Conservation (phyloP, 2,329 filamentous ascomycete species). For the Diaporthe citrichinensis region DNA sequence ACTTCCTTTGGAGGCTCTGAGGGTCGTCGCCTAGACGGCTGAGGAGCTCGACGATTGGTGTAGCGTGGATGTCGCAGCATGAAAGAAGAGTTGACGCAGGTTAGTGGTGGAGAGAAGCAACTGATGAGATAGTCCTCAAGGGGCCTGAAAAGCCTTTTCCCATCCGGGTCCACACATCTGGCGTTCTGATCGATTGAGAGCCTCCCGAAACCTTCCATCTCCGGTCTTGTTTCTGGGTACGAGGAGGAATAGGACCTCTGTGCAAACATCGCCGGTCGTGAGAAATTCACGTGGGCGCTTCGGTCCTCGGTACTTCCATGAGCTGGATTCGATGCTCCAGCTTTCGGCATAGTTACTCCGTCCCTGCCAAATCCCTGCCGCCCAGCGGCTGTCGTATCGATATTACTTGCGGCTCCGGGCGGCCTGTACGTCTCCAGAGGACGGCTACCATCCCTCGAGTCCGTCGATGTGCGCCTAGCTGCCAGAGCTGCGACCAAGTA, state of each 20-base stretch:
- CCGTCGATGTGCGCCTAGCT: conserved; percentile 31
- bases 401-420: not conserved
- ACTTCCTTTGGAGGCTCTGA: conserved; percentile 52
- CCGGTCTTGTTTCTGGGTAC: conserved; percentile 55
- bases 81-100: conserved; percentile 85
- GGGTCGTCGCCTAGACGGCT: conserved; percentile 49
- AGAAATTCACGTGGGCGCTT: conserved; percentile 45
- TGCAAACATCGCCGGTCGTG: conserved; percentile 6
- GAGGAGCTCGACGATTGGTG: conserved; percentile 47
- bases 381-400: not conserved
- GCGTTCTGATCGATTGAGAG: conserved; percentile 41
- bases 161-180: conserved; percentile 50
- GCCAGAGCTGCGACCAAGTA: conserved; percentile 53
- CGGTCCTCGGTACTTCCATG: conserved; percentile 44
- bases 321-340: conserved; percentile 32
- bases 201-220: conserved; percentile 36
- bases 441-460: conserved; percentile 33
- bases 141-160: conserved; percentile 77
- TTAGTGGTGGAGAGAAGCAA: conserved; percentile 75
- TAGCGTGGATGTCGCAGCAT: conserved; percentile 47
- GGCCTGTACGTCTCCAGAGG: conserved; percentile 27
- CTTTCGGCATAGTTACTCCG: conserved; percentile 22
- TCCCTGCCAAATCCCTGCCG: conserved; percentile 7
- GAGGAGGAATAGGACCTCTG: conserved; percentile 62
- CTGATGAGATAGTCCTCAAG: conserved; percentile 83